Base-by-base conservation (phyloP, 768 basidiomycete genomes). In the Kwoniella mangroviensis region DNA sequence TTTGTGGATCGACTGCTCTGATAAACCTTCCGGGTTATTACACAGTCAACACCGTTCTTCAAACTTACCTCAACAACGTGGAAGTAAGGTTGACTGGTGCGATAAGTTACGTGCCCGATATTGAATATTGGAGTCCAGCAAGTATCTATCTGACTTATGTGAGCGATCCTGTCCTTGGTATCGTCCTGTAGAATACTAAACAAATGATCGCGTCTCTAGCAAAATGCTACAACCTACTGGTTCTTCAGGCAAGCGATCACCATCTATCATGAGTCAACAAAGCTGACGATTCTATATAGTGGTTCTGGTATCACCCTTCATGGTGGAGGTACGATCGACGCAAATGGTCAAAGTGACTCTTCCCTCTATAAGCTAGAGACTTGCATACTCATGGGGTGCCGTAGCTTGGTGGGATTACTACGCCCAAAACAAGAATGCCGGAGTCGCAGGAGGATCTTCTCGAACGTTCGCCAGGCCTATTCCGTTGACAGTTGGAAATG, bases 321-420 rank as follows among this genome's bases (percentile, higher is more conserved):
- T 65, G 89, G 90, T 7, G 89, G 89, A 43, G 89, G 89, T 12
- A 88, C 88, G 2, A 84, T 91, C 19, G 88, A 90, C 75, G 90
- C 89, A 19, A 85, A 86, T 41, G 90, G 90, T 12, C 89, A 90
- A 45, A 70, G 70, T 68, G 68, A 68, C 72, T 70, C 55, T 45
- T 43, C 59, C 26, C 9, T 54, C 41, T 10, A 11, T 65, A 43
- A 40, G 61, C 68, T 62, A 45, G 43, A 13, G 15, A 42, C 9
- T 34, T 42, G 43, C 28, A 62, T 28, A 13, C 41, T 62, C 19
- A 42, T 43, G 12, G 22, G 6, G 9, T 26, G 6, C 52, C 45
- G 15, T 69, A 82, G 87, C 87, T 70, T 63, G 85, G 72, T 71
- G 70, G 69, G 65, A 73, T 40, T 68, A 70, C 13, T 72, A 70